These are phyloP conservation scores for Misopates orontium DNA, from an alignment of 257 asterid species.

Conservation along the genomic window DNA sequence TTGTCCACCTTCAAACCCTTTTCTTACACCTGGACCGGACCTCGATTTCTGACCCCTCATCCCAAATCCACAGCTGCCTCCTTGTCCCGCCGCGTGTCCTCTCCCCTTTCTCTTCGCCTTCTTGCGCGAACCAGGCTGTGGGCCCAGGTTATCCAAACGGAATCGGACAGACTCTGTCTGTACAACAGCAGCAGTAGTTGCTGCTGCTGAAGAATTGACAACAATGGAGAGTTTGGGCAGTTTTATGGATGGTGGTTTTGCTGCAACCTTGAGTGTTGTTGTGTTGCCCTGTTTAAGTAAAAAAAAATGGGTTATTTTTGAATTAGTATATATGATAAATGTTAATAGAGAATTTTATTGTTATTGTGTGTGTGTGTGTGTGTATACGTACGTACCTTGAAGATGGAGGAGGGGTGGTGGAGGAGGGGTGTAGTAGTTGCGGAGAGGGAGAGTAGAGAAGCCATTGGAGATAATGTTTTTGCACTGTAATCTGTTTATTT, in stretches of 20 bases:
- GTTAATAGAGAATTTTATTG: too few species aligned
- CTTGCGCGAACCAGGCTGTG: slow-evolving; percentile 81
- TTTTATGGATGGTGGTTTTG: slow-evolving; percentile 42
- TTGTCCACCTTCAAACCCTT: slow-evolving; percentile 86
- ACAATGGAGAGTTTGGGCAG: slow-evolving; percentile 30
- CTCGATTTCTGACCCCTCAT: slow-evolving; percentile 95
- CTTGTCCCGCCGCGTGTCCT: slow-evolving; percentile 97
- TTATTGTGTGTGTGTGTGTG: too few species aligned
- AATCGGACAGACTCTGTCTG: slow-evolving; percentile 41
- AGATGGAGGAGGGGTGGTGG: slow-evolving; percentile 41
- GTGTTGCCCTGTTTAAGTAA: slow-evolving; percentile 54
- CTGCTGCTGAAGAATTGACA: too few species aligned
- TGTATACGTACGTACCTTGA: too few species aligned
- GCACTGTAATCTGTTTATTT: too few species aligned
- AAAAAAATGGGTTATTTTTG: slow-evolving; percentile 13
- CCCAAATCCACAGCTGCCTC: slow-evolving; percentile 89
- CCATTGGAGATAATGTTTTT: slow-evolving; percentile 42
- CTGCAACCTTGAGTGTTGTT: slow-evolving; percentile 45
- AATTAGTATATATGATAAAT: too few species aligned
- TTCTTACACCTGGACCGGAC: slow-evolving; percentile 93
- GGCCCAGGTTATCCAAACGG: slow-evolving; percentile 85
- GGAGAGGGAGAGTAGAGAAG: slow-evolving; percentile 57
- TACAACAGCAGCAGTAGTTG: slow-evolving; percentile 39
- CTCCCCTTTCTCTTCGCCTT: slow-evolving; percentile 89
- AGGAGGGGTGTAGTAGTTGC: slow-evolving; percentile 30